phyloP scores from a whole-genome alignment of 1,284 basidiomycete species.

The Ceraceosorus guamensis region DNA sequence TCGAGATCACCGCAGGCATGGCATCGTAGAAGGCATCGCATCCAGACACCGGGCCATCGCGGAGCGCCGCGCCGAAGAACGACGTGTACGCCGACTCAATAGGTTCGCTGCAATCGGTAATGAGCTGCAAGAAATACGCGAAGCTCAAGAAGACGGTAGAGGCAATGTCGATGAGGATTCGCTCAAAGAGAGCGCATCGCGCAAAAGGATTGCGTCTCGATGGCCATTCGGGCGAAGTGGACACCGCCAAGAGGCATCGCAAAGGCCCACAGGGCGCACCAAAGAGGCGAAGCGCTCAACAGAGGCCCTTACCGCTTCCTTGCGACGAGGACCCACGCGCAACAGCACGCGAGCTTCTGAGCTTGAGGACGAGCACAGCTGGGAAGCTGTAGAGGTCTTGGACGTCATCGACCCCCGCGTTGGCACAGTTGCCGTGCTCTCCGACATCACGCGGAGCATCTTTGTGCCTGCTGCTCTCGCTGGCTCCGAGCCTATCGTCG shows the following conservation, averaged over 20 bases:
- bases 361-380: constrained; percentile 18
- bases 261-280: no score
- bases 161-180: constrained; percentile 10
- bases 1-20: neutral
- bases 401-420: constrained; percentile 70
- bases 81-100: constrained; percentile 13
- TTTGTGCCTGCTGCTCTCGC: constrained; percentile 61
- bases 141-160: constrained; percentile 21
- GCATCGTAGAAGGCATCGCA: constrained; percentile 14
- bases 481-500: constrained; percentile 61
- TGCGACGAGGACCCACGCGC: neutral
- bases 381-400: constrained; percentile 45
- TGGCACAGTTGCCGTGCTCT: constrained; percentile 61
- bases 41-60: constrained; percentile 15
- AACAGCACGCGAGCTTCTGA: constrained; percentile 2
- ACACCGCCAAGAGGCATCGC: no score
- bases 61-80: constrained; percentile 12
- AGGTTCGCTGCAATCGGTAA: no score
- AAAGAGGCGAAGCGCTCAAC: no score
- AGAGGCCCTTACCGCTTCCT: neutral
- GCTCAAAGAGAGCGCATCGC: neutral
- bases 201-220: neutral
- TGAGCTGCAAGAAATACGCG: no score
- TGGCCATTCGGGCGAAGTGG: neutral
- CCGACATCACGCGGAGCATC: constrained; percentile 69